phyloP scores from a whole-genome alignment of 768 basidiomycete species.

The Lyophyllum semitale region DNA sequence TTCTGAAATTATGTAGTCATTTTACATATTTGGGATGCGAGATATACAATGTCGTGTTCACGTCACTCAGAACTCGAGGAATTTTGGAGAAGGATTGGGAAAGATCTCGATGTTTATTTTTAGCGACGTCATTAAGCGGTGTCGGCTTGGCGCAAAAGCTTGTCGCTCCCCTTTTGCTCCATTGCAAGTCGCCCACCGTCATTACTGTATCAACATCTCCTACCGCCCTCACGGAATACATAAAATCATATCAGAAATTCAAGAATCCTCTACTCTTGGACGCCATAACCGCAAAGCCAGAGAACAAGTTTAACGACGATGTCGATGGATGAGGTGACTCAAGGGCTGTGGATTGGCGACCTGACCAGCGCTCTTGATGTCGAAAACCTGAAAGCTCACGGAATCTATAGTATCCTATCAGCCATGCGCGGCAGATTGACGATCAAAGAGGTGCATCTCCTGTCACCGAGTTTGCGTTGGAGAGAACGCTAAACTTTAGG shows the following conservation, averaged over 20 bases:
- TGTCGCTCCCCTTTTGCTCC: neutral
- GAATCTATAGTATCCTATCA: conserved; percentile 75
- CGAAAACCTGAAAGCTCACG: conserved; percentile 59
- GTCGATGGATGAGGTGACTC: conserved; percentile 77
- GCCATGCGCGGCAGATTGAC: conserved; percentile 71
- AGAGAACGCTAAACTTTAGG: neutral
- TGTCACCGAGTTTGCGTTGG: neutral
- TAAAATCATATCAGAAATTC: too few relatives aligned
- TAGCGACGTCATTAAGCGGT: neutral
- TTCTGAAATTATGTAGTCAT: too few relatives aligned
- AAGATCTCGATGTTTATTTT: neutral
- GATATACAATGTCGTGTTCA: neutral
- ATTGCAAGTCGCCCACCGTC: neutral
- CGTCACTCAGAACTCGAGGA: neutral
- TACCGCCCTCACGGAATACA: neutral
- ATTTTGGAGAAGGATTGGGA: neutral
- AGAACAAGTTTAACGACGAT: neutral
- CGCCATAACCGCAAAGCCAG: too few relatives aligned
- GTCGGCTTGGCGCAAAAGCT: neutral
- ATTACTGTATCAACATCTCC: neutral
- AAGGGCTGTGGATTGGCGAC: conserved; percentile 85
- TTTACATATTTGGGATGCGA: neutral
- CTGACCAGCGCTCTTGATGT: conserved; percentile 68
- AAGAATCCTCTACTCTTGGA: too few relatives aligned
- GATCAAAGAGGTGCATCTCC: conserved; percentile 57